Evolutionary conservation across 768 basidiomycete species (phyloP).

Genomic region (Krasilnikovozyma curviuscula): DNA sequence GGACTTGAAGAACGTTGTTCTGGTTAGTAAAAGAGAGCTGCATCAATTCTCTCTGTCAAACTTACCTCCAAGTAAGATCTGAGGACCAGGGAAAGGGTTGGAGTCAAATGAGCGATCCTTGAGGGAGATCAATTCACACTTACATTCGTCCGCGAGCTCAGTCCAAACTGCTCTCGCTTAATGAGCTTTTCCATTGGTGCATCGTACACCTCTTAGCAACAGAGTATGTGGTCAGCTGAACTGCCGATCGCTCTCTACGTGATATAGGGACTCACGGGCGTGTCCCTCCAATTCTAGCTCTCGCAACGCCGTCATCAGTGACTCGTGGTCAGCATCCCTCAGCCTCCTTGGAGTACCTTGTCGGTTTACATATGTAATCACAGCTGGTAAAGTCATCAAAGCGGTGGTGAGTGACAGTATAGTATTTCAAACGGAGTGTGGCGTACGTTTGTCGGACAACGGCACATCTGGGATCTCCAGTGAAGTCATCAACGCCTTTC

Average conservation of each 20-base stretch:
- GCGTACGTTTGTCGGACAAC: neutral
- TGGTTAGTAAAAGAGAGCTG: too few relatives aligned
- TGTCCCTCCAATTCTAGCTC: neutral
- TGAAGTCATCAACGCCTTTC: slow-evolving; percentile 2
- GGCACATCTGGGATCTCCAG: neutral
- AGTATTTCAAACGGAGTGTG: neutral
- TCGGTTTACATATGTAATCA: neutral
- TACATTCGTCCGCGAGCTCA: neutral
- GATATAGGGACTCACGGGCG: too few relatives aligned
- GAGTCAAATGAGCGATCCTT: too few relatives aligned
- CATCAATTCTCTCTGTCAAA: too few relatives aligned
- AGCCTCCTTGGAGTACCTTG: neutral
- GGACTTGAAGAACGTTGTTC: too few relatives aligned
- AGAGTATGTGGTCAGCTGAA: too few relatives aligned
- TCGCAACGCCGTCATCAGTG: neutral
- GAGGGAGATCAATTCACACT: neutral
- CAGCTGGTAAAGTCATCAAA: neutral
- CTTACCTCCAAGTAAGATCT: neutral
- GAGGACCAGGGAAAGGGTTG: neutral
- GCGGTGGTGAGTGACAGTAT: neutral
- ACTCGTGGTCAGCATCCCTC: neutral
- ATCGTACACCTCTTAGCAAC: neutral
- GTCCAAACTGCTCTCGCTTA: neutral
- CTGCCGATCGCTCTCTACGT: too few relatives aligned
- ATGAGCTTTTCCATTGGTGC: neutral